These are phyloP conservation scores for Penicillium cataractarum DNA, from an alignment of 495 filamentous ascomycete genomes.

Conservation along the genomic window DNA sequence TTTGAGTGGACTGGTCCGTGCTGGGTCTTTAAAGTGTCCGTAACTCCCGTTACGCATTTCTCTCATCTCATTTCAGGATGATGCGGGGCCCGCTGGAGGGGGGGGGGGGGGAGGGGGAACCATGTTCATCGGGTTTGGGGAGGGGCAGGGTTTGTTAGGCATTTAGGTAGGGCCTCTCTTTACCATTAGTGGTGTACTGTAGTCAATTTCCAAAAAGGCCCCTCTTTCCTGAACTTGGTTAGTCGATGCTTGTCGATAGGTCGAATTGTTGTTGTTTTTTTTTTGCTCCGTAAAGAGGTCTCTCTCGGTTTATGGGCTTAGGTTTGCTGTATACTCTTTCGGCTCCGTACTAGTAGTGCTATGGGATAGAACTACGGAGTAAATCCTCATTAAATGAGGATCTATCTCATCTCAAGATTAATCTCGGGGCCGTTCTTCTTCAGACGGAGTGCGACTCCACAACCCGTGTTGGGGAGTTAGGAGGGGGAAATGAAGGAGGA, in stretches of 20 bases:
- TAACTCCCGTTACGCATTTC: constrained; percentile 21
- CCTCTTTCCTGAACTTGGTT: constrained; percentile 1
- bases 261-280: not conserved
- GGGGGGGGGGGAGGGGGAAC: constrained; percentile 7
- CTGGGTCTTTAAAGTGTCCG: constrained; percentile 23
- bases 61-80: constrained; percentile 36
- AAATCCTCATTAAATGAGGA: not conserved
- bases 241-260: not conserved
- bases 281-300: not conserved
- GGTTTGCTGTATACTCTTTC: not conserved
- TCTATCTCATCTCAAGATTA: not conserved
- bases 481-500: constrained; percentile 13
- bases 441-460: constrained; percentile 6
- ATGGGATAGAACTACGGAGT: not conserved
- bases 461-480: not conserved
- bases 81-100: constrained; percentile 20
- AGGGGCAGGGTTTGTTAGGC: not conserved
- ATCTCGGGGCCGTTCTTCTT: constrained; percentile 17
- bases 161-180: not conserved
- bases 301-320: not conserved
- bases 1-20: constrained; percentile 27
- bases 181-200: not conserved
- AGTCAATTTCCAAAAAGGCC: not conserved
- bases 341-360: no score
- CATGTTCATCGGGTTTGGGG: constrained; percentile 11